phyloP scores from a whole-genome alignment of 148 eudicot genomes.

The Arbutus unedo region DNA sequence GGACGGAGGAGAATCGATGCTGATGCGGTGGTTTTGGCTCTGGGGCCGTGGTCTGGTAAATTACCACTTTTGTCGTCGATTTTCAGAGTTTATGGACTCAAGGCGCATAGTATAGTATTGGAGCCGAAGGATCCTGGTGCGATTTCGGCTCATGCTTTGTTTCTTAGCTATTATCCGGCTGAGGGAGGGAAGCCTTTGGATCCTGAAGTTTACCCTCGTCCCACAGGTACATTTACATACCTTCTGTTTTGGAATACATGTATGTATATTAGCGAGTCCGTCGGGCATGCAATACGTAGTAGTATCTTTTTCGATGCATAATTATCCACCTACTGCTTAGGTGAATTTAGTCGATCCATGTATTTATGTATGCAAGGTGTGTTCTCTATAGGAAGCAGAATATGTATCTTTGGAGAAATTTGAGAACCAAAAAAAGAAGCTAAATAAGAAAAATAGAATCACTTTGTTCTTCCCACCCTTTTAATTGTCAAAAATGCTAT shows the following conservation, averaged over 20 bases:
- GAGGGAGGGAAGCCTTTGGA: conserved; percentile 59
- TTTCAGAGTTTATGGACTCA: conserved; percentile 72
- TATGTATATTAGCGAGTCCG: neutral
- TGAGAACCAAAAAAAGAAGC: neutral
- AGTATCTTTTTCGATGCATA: neutral
- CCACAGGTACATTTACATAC: conserved; percentile 47
- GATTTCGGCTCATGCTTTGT: conserved; percentile 68
- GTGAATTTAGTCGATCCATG: neutral
- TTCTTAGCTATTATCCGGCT: conserved; percentile 55
- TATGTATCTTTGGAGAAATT: neutral
- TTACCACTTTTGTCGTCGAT: conserved; percentile 41
- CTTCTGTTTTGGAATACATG: neutral
- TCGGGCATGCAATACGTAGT: neutral
- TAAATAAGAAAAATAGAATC: neutral
- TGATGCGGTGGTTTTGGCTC: conserved; percentile 74
- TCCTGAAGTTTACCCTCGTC: conserved; percentile 90
- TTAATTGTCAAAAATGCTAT: too few relatives aligned
- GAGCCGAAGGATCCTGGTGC: conserved; percentile 56
- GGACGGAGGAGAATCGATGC: conserved; percentile 51
- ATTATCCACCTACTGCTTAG: neutral
- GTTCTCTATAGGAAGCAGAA: neutral
- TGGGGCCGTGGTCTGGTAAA: conserved; percentile 82
- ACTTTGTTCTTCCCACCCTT: neutral
- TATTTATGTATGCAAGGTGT: neutral
- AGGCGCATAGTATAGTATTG: conserved; percentile 79